Evolutionary conservation across 352 stramenopile genomes (phyloP), one percentile per base, ranked within the genome.

Genomic region (Pythium pyrilobum): DNA sequence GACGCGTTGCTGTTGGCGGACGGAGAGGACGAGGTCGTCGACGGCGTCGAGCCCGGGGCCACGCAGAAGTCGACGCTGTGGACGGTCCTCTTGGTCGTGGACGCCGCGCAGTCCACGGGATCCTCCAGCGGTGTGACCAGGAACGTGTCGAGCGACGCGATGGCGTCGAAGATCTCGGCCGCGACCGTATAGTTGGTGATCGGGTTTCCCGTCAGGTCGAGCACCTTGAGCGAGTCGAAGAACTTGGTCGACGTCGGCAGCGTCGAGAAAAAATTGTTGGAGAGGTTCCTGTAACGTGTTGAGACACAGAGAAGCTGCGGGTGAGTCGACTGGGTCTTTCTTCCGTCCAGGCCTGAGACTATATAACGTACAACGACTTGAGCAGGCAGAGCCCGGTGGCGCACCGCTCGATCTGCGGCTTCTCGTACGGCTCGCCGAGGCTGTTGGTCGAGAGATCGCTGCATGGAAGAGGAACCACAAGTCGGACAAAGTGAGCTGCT

Each of bases 121-220:
- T 25, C 31, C 5, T 2, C 24, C 3, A 15, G 20, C 3, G 49
- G 3, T 16, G 49, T 39, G 3, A 56, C 27, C 13, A 39, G 12
- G 18, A 65, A 60, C 4, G 21, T 42, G n/a, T 41, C 29, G 25
- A 65, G 51, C 20, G 47, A 28, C 3, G 34, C 13, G 31, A 65
- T 49, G 23, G 32, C 29, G 3, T 32, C 21, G 23, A 65, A 65
- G 28, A 55, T 20, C 5, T 54, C 43, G 21, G 31, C 25, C 16
- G 33, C 48, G 42, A 65, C 32, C n/a, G 40, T 60, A 21, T 42
- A 41, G 10, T 65, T 65, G 16, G 42, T 44, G 29, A 65, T 56
- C 4, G 57, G 57, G 33, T 54, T 54, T 23, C n/a, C 48, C 41
- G 40, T 28, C 12, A 54, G 36, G 18, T 54, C 47, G 6, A 54